Percentiles rank a stretch among this genome's conserved stretches.
phyloP scores from a whole-genome alignment of 2,329 filamentous ascomycete genomes.

The Fusarium veterinarium region DNA sequence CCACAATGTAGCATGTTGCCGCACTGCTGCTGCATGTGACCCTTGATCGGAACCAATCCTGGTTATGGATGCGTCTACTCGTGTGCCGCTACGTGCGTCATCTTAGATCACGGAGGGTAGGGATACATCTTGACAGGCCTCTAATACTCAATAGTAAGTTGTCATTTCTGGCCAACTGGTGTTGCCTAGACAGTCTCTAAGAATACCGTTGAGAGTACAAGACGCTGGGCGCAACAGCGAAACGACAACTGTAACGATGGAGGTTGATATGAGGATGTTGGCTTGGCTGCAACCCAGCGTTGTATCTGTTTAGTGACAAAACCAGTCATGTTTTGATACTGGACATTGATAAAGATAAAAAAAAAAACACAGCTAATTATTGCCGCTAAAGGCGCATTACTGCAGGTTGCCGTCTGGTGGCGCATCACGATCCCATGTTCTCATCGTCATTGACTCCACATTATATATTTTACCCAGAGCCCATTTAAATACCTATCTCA shows the following conservation, averaged over 20 bases:
- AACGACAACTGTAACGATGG: not conserved
- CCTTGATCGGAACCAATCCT: conserved; percentile 18
- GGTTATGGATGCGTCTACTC: not conserved
- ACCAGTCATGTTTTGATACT: conserved; percentile 17
- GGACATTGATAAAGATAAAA: conserved; percentile 1
- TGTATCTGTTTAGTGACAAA: conserved; percentile 24
- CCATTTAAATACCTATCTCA: conserved; percentile 5
- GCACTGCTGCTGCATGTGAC: conserved; percentile 28
- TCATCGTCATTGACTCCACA: conserved; percentile 34
- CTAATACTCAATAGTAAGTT: not conserved
- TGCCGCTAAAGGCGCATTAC: conserved; percentile 15
- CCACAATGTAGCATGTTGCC: conserved; percentile 5
- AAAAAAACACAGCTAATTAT: conserved; percentile 1
- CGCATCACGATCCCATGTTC: conserved; percentile 29
- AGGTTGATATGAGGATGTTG: not conserved
- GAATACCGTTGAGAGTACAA: not conserved
- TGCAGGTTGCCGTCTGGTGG: conserved; percentile 21
- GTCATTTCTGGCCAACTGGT: not conserved
- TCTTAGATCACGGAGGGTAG: conserved; percentile 18
- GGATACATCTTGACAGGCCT: conserved; percentile 4
- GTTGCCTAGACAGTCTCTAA: not conserved
- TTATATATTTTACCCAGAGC: conserved; percentile 4
- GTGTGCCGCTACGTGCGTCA: conserved; percentile 27
- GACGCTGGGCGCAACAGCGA: not conserved
- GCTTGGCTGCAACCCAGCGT: conserved; percentile 13